These are phyloP conservation scores for Magnolia sinica DNA, from an alignment of 164 flowering plant genomes.

Conservation along the genomic window DNA sequence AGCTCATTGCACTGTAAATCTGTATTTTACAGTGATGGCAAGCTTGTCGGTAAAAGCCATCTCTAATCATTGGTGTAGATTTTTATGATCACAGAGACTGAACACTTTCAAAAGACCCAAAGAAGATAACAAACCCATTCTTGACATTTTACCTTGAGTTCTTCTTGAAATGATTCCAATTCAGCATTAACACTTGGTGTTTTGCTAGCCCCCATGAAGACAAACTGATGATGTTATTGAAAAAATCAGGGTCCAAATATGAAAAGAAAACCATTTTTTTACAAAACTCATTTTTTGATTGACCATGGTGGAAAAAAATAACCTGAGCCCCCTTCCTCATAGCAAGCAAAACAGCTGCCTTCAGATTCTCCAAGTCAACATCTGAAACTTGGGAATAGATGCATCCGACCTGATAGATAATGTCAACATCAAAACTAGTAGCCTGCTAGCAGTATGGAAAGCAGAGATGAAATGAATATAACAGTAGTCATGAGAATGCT, in stretches of 20 bases:
- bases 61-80: not conserved
- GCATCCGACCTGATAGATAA: slow-evolving; percentile 58
- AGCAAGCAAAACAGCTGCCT: slow-evolving; percentile 41
- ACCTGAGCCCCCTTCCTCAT: slow-evolving; percentile 59
- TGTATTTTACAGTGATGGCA: not conserved
- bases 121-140: not conserved
- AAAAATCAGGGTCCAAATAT: slow-evolving; percentile 2
- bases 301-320: not conserved
- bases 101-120: too few species aligned
- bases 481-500: not conserved
- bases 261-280: not conserved
- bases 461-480: not conserved
- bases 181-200: slow-evolving; percentile 21
- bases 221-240: slow-evolving; percentile 37
- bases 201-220: slow-evolving; percentile 41
- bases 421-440: not conserved
- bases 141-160: slow-evolving; percentile 35
- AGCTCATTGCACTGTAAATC: not conserved
- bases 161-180: slow-evolving; percentile 35
- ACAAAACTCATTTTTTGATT: not conserved
- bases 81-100: not conserved
- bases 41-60: not conserved
- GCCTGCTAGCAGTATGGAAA: slow-evolving; percentile 3
- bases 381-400: slow-evolving; percentile 43
- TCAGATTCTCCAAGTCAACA: slow-evolving; percentile 49